phyloP scores from a whole-genome alignment of 495 filamentous ascomycete species.

The Gamarada debralockiae region DNA sequence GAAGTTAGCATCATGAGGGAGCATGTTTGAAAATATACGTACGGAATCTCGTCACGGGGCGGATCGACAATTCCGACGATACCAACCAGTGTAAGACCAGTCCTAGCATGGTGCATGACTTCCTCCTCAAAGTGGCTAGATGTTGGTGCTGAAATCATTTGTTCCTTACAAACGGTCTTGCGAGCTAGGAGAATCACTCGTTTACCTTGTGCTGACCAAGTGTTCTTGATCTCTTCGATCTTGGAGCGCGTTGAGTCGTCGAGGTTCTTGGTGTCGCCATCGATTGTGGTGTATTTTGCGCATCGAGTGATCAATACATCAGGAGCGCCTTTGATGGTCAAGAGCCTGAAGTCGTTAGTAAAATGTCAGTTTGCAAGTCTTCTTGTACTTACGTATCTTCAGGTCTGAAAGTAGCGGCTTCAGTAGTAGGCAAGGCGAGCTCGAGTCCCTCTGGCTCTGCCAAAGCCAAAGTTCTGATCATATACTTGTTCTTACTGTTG shows the following conservation, averaged over 20 bases:
- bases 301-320: slow-evolving; percentile 59
- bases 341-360: slow-evolving; percentile 22
- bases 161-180: slow-evolving; percentile 41
- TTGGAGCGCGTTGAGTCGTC: slow-evolving; percentile 29
- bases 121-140: slow-evolving; percentile 50
- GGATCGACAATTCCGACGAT: slow-evolving; percentile 66
- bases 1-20: no score
- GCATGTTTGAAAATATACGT: no score
- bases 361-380: background rate
- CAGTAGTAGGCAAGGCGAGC: slow-evolving; percentile 30
- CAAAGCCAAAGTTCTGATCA: slow-evolving; percentile 47
- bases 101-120: slow-evolving; percentile 40
- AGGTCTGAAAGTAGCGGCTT: slow-evolving; percentile 34
- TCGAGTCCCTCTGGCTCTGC: slow-evolving; percentile 33
- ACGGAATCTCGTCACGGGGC: slow-evolving; percentile 58
- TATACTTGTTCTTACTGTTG: slow-evolving; percentile 79
- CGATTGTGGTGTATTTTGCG: slow-evolving; percentile 39
- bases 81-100: slow-evolving; percentile 56
- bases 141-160: slow-evolving; percentile 29
- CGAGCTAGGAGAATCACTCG: slow-evolving; percentile 63
- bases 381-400: slow-evolving; percentile 35
- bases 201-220: slow-evolving; percentile 60
- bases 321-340: slow-evolving; percentile 64
- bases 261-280: slow-evolving; percentile 43
- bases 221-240: slow-evolving; percentile 52